These are phyloP conservation scores for Fusarium cyanostomum DNA, from an alignment of 2,329 filamentous ascomycete genomes.

Conservation along the genomic window DNA sequence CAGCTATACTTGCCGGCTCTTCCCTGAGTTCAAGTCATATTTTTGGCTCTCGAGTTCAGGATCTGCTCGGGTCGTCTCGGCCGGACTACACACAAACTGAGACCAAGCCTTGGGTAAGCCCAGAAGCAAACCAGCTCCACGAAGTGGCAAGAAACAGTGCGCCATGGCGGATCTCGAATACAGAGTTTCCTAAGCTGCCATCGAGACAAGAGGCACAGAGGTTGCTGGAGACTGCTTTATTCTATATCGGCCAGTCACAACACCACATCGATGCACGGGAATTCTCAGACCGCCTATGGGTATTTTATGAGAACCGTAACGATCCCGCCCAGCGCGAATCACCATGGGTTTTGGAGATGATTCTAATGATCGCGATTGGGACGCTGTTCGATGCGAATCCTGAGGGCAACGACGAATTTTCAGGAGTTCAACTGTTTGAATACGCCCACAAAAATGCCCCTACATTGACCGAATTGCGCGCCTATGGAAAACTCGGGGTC, in stretches of 20 bases:
- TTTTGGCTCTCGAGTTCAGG: conserved; percentile 40
- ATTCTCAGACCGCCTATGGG: conserved; percentile 42
- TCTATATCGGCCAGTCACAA: conserved; percentile 42
- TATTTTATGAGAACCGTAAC: conserved; percentile 38
- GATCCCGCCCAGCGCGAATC: conserved; percentile 36
- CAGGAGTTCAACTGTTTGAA: conserved; percentile 35
- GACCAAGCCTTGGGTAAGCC: conserved; percentile 31
- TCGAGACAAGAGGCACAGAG: conserved; percentile 37
- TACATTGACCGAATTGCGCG: conserved; percentile 39
- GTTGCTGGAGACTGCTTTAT: conserved; percentile 35
- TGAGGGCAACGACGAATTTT: conserved; percentile 40
- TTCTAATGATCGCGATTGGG: conserved; percentile 41
- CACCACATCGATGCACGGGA: conserved; percentile 42
- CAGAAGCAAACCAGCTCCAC: conserved; percentile 26
- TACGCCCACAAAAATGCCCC: conserved; percentile 43
- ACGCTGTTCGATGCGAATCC: conserved; percentile 39
- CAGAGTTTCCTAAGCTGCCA: conserved; percentile 37
- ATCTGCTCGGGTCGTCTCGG: conserved; percentile 34
- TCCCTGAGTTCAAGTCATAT: conserved; percentile 40
- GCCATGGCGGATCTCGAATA: conserved; percentile 36
- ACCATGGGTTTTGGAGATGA: conserved; percentile 42
- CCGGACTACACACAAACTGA: conserved; percentile 17
- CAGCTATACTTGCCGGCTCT: conserved; percentile 39
- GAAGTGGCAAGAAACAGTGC: conserved; percentile 23
- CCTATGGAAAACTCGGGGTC: conserved; percentile 42